Evolutionary conservation across 495 filamentous ascomycete species (phyloP), one percentile per base, ranked within the genome.

Genomic region (Pyrenula massariospora): DNA sequence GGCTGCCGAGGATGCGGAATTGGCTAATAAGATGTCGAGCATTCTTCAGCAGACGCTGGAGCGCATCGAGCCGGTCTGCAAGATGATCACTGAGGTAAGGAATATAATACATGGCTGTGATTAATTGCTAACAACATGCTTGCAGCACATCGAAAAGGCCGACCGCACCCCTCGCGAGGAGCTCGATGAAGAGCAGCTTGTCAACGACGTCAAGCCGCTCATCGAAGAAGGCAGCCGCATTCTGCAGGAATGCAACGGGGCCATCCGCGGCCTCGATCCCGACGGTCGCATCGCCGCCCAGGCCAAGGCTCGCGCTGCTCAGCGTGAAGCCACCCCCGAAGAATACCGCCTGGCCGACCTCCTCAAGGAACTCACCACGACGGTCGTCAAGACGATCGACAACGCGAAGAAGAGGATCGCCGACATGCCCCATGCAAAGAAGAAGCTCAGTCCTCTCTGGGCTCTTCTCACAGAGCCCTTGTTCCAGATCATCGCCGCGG

Each of bases 351-450:
- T 96, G 12, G 91, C 91, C 2, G 89, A 95, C 24, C 68, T 82
- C 15, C 80, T 96, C 42, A 93, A 92, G 74, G 86, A 91, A 62
- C 65, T 85, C 54, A 80, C 81, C 12, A 73, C 77, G 52, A 81
- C 73, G 2, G 78, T 84, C 8, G 73, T 83, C 3, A 81, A 83
- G 62, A 88, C 85, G n/a, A 90, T 96, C 59, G 90, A 96, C 57
- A 82, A 85, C 50, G 88, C 87, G 42, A 89, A 88, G 78, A 85
- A 82, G 68, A 86, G 86, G 72, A 86, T 96, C 56, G 83, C 86
- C 62, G 87, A 88, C 64, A 91, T 96, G 86, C 91, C 91, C 15
- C 84, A 91, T 57, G 91, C 90, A 22, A 93, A 95, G 84, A 95
- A 95, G 77, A 82, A 88, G 70, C 79, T 96, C 53, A 95, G 89